phyloP scores from a whole-genome alignment of 176 grass and related monocot genomes.

The Canna indica region DNA sequence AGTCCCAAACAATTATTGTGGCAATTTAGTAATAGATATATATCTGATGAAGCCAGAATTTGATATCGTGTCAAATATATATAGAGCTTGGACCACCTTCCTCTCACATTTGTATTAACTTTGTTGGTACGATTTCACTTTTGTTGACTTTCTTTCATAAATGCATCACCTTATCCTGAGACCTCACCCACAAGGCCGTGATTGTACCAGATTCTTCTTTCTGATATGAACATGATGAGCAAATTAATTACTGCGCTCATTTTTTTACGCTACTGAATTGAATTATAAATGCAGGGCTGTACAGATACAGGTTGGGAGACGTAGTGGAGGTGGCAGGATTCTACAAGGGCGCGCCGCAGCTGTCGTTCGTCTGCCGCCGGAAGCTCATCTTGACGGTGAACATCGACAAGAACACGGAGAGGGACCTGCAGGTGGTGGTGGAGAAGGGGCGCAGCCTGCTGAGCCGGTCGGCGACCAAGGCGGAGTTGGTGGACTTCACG shows the following conservation, averaged over 20 bases:
- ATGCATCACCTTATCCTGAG: too few species aligned
- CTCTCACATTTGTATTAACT: too few species aligned
- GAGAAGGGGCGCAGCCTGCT: conserved; percentile 37
- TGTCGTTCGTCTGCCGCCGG: conserved; percentile 50
- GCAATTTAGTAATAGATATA: not conserved
- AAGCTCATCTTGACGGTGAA: conserved; percentile 64
- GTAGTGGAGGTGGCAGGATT: conserved; percentile 62
- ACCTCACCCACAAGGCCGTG: too few species aligned
- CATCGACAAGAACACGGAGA: conserved; percentile 64
- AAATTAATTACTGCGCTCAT: too few species aligned
- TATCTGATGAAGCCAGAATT: not conserved
- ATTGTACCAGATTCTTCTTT: too few species aligned
- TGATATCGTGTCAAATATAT: not conserved
- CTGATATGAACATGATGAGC: too few species aligned
- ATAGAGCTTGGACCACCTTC: too few species aligned
- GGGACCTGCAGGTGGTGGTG: conserved; percentile 53
- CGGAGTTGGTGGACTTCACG: conserved; percentile 69
- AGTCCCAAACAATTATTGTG: not conserved
- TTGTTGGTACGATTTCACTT: too few species aligned
- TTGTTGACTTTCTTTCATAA: too few species aligned
- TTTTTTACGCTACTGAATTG: too few species aligned
- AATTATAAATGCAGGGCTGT: conserved; percentile 28
- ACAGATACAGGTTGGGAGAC: conserved; percentile 62
- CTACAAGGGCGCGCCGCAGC: conserved; percentile 48
- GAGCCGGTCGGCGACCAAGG: conserved; percentile 20